Evolutionary conservation across 176 grass and related monocot species (phyloP).

Genomic region (Oryza nivara): DNA sequence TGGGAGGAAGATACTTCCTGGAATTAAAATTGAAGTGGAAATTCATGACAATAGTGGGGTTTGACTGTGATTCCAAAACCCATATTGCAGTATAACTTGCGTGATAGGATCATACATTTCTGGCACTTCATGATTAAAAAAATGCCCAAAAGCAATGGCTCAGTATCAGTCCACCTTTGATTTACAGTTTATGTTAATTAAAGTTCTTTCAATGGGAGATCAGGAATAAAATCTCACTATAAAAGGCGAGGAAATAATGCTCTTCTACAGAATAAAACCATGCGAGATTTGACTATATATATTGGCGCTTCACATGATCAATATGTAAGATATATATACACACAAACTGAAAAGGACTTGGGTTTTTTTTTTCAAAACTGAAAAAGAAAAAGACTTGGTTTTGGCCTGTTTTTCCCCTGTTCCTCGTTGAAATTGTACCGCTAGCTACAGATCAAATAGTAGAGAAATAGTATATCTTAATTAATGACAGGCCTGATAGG

Average conservation of each 20-base stretch:
- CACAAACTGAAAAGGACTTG: background rate
- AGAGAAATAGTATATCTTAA: background rate
- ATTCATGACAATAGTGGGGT: background rate
- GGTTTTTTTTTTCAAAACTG: no score
- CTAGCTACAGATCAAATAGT: background rate
- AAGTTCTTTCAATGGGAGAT: background rate
- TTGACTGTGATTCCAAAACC: background rate
- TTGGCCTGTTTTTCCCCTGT: background rate
- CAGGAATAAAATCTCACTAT: background rate
- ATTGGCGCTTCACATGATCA: background rate
- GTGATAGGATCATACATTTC: background rate
- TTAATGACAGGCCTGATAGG: background rate
- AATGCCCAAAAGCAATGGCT: background rate
- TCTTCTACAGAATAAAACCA: background rate
- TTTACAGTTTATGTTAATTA: background rate
- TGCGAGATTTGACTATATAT: slow-evolving; percentile 4
- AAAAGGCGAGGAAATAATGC: background rate
- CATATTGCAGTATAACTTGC: background rate
- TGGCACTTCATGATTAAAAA: background rate
- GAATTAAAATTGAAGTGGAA: background rate
- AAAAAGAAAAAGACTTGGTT: background rate
- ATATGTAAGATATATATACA: background rate
- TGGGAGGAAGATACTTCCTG: background rate
- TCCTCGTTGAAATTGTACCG: background rate
- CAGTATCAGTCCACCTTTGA: background rate